These are phyloP conservation scores for Calendula officinalis DNA, from an alignment of 129 eudicot species.

Conservation along the genomic window DNA sequence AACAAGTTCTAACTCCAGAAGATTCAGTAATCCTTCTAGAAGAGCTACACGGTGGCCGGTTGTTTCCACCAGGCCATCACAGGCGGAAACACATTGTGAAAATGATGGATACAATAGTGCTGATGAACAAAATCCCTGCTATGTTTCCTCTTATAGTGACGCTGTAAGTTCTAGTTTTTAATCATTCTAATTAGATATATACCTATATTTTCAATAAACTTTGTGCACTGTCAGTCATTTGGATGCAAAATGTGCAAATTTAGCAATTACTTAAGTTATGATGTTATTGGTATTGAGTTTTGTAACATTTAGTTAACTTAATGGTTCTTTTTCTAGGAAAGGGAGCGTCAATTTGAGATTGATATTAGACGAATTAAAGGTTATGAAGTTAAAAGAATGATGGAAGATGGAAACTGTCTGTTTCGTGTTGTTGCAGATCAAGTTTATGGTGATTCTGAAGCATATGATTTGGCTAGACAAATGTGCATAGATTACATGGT, in stretches of 20 bases:
- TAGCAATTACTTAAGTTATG: background rate
- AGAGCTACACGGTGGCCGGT: conserved; percentile 65
- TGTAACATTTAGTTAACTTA: background rate
- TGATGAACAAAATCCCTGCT: conserved; percentile 82
- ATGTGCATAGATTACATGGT: conserved; percentile 99
- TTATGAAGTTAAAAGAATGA: conserved; percentile 90
- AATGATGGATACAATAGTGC: conserved; percentile 97
- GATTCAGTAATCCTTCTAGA: conserved; percentile 56
- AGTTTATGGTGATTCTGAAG: conserved; percentile 94
- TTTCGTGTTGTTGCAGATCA: conserved; percentile 99
- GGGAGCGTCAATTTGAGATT: conserved; percentile 91
- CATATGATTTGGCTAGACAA: conserved; percentile 95
- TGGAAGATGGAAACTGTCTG: conserved; percentile 90
- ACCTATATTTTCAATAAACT: background rate
- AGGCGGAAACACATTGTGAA: conserved; percentile 70
- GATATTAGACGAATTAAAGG: conserved; percentile 86
- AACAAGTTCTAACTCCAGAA: conserved; percentile 38
- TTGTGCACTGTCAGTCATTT: background rate
- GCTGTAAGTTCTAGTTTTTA: conserved; percentile 56
- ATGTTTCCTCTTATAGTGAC: conserved; percentile 65
- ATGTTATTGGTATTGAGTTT: background rate
- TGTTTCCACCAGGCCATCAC: conserved; percentile 63
- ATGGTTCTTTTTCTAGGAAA: conserved; percentile 55
- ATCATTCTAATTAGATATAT: background rate
- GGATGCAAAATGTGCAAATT: background rate